phyloP scores from a whole-genome alignment of 1,284 basidiomycete species.

The Xerocomus minutiporus region DNA sequence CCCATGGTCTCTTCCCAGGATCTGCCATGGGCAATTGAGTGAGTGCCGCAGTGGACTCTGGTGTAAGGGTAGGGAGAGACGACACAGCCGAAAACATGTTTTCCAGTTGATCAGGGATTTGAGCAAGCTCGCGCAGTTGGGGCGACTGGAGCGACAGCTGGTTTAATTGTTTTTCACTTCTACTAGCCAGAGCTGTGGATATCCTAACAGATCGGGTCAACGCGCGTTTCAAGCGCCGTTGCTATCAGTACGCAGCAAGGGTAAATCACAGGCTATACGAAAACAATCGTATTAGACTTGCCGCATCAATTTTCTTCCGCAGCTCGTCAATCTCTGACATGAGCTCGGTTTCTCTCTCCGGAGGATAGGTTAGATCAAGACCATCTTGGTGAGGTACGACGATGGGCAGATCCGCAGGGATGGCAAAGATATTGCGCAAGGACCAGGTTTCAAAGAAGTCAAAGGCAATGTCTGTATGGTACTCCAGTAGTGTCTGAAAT shows the following conservation, averaged over 20 bases:
- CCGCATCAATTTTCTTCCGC: slow-evolving; percentile 54
- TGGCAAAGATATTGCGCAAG: slow-evolving; percentile 69
- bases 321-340: slow-evolving; percentile 61
- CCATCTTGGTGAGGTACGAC: slow-evolving; percentile 66
- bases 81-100: slow-evolving; percentile 45
- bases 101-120: slow-evolving; percentile 37
- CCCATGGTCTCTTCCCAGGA: slow-evolving; percentile 68
- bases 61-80: slow-evolving; percentile 49
- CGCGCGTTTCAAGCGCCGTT: slow-evolving; percentile 56
- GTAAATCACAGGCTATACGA: slow-evolving; percentile 3
- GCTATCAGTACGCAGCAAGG: slow-evolving; percentile 37
- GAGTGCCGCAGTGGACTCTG: slow-evolving; percentile 39
- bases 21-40: slow-evolving; percentile 41
- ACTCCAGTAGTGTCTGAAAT: slow-evolving; percentile 73
- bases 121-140: slow-evolving; percentile 31
- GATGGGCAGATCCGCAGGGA: slow-evolving; percentile 59
- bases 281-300: slow-evolving; percentile 33
- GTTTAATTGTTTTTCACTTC: slow-evolving; percentile 42
- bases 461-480: slow-evolving; percentile 74
- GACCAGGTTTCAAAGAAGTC: slow-evolving; percentile 80
- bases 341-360: slow-evolving; percentile 52
- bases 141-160: slow-evolving; percentile 42
- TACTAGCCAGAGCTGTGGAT: slow-evolving; percentile 42
- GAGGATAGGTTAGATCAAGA: slow-evolving; percentile 47
- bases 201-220: slow-evolving; percentile 44